These are phyloP conservation scores for Taphrina flavorubra DNA, from an alignment of 1,139 yeast genomes.

Conservation along the genomic window DNA sequence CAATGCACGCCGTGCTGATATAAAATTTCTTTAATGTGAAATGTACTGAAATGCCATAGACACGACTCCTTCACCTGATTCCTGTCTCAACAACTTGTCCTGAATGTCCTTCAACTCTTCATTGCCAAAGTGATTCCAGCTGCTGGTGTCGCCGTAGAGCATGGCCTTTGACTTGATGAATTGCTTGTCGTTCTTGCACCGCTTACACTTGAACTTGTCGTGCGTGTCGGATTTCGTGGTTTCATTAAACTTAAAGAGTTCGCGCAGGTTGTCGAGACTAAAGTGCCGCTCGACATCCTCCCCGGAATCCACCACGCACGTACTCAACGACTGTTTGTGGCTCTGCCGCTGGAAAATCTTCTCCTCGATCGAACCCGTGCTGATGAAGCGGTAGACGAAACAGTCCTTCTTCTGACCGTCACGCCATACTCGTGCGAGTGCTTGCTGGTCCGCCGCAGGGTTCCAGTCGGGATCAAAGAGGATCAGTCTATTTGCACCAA, in stretches of 20 bases:
- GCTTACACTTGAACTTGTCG: constrained; percentile 83
- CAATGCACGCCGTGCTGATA: background rate
- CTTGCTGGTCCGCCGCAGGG: constrained; percentile 98
- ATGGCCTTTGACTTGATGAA: constrained; percentile 73
- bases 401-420: constrained; percentile 98
- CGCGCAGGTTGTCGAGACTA: constrained; percentile 77
- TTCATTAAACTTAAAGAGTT: constrained; percentile 73
- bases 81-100: constrained; percentile 78
- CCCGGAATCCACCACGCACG: constrained; percentile 96
- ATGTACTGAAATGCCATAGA: constrained; percentile 91
- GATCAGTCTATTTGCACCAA: constrained; percentile 91
- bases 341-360: constrained; percentile 95
- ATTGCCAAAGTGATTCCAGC: constrained; percentile 91
- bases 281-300: constrained; percentile 93
- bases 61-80: constrained; percentile 69
- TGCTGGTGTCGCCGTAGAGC: constrained; percentile 96
- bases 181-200: constrained; percentile 77
- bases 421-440: constrained; percentile 97
- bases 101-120: constrained; percentile 67
- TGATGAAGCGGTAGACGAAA: constrained; percentile 87
- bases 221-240: constrained; percentile 87
- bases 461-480: constrained; percentile 98
- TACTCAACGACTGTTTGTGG: constrained; percentile 90
- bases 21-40: constrained; percentile 61
- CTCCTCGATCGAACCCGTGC: constrained; percentile 95